Base-by-base conservation (phyloP, 1,139 yeast species). In the Candida neerlandica region DNA sequence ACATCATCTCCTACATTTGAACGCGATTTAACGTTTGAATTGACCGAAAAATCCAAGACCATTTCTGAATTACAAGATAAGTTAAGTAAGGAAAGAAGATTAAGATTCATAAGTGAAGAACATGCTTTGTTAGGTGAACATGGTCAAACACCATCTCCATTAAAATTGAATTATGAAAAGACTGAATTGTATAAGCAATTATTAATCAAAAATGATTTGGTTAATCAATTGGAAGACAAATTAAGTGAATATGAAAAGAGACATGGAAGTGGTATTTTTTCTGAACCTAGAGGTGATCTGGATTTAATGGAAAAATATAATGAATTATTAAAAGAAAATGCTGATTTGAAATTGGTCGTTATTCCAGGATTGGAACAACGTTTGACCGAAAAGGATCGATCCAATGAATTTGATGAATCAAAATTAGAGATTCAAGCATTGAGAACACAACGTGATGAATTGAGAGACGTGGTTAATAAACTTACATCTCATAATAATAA, bases 101-200 rank as follows among this genome's bases (percentile, higher is more conserved):
- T 82, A 51, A 66, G 94, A 47, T 84, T 79, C 55, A 79, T 85
- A 15, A 84, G 89, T 39, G 94, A 87, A 61, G 91, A 86, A 54
- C 87, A 84, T 58, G 82, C 83, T 0, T 62, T 84, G 44, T 63
- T 83, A 34, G 63, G 74, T 55, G 88, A 84, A 56, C 74, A 78
- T 53, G 85, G 85, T 2, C 73, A 71, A 44, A 65, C 69, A 10
- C 82, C 89, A 27, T 79, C 83, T 46, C 70, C 83, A 1, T 69
- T 83, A 32, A 84, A 84, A 49, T 62, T 85, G 53, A 78, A 80
- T 45, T 79, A 81, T 56, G 84, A 82, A 51, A 82, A 84, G 56
- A 76, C 82, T 9, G 81, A 79, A 48, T 60, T 83, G 47, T 73
- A 78, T 59, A 64, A 73, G 48, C 77, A 75, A 56, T 61, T 82